A percentile compares a stretch with the other conserved stretches of the same genome.
These are phyloP conservation scores for Plantago coronopus DNA, from an alignment of 305 asterid species.

Conservation along the genomic window DNA sequence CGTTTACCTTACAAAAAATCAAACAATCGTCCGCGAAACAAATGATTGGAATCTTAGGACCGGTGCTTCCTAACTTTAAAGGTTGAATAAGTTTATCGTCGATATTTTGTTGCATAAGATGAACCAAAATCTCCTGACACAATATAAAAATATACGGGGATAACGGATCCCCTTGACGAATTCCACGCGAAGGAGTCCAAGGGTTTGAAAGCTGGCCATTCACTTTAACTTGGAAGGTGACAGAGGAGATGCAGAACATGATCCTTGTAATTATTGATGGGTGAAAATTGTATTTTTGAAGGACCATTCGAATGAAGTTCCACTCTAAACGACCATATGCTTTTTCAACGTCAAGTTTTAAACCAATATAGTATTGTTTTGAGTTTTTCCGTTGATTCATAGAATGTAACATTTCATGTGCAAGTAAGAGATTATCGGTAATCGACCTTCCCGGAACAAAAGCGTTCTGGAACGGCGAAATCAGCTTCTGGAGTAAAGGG, in stretches of 20 bases:
- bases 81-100: accelerated
- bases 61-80: neutral
- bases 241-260: neutral
- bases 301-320: neutral
- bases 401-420: neutral
- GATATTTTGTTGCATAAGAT: too few relatives aligned
- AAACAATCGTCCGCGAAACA: neutral
- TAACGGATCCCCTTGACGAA: neutral
- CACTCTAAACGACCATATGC: neutral
- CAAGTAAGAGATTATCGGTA: neutral
- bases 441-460: neutral
- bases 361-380: neutral
- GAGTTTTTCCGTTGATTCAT: neutral
- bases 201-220: accelerated
- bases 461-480: neutral
- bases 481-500: neutral
- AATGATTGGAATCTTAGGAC: neutral
- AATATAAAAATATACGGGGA: neutral
- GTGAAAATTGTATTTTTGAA: neutral
- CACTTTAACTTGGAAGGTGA: neutral
- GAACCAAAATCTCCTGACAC: neutral
- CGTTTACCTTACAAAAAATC: neutral
- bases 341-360: neutral
- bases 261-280: neutral
- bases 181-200: neutral